These are phyloP conservation scores for Apiotrichum mycotoxinovorans DNA, from an alignment of 1,284 basidiomycete genomes.

Conservation along the genomic window DNA sequence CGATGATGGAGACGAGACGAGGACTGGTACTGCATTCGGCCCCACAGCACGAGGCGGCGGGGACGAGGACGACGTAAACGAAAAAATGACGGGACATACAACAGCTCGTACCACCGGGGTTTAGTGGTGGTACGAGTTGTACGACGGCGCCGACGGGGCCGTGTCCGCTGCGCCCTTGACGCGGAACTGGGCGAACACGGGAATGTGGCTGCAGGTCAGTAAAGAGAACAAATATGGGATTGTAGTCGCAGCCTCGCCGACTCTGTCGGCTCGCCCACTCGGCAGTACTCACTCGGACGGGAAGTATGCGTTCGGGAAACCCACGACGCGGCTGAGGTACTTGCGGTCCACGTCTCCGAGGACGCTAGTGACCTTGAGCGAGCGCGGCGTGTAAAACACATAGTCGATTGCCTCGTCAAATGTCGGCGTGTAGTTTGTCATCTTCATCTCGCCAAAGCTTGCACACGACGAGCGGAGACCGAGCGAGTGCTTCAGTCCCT, in stretches of 20 bases:
- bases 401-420: slow-evolving; percentile 87
- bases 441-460: slow-evolving; percentile 62
- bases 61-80: not conserved
- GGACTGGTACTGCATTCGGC: not conserved
- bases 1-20: no score
- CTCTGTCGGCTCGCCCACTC: no score
- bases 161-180: slow-evolving; percentile 46
- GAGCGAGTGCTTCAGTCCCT: slow-evolving; percentile 76
- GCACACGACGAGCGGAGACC: slow-evolving; percentile 81
- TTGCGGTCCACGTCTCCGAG: slow-evolving; percentile 80
- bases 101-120: no score
- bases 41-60: not conserved
- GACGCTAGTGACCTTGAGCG: slow-evolving; percentile 77
- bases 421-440: slow-evolving; percentile 89
- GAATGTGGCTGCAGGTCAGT: slow-evolving; percentile 46
- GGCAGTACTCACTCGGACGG: slow-evolving; percentile 80
- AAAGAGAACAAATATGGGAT: slow-evolving; percentile 16
- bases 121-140: slow-evolving; percentile 18
- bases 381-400: slow-evolving; percentile 81
- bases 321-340: slow-evolving; percentile 87
- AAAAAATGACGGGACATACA: no score
- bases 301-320: slow-evolving; percentile 96
- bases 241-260: slow-evolving; percentile 8
- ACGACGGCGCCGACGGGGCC: slow-evolving; percentile 53
- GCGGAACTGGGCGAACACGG: slow-evolving; percentile 50